phyloP scores from a whole-genome alignment of 495 filamentous ascomycete species.

The Penicillium turbatum region DNA sequence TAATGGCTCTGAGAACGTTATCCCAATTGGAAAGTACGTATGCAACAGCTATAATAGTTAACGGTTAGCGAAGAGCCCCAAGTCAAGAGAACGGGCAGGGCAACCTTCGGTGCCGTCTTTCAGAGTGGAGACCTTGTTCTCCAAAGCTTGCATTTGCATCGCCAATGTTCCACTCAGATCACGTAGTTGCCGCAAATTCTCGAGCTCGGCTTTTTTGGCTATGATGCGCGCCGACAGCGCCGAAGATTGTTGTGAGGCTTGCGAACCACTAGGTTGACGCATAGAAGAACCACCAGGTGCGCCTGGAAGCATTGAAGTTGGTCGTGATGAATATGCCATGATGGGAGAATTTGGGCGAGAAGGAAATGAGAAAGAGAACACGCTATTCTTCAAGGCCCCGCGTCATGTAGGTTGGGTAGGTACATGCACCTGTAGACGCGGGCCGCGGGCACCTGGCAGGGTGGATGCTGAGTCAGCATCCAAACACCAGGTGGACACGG shows the following conservation, averaged over 20 bases:
- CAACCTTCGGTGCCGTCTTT: conserved; percentile 90
- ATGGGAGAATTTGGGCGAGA: background rate
- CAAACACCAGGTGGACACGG: conserved; percentile 4
- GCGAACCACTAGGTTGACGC: conserved; percentile 34
- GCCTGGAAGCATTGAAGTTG: conserved; percentile 37
- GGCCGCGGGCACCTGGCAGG: no score
- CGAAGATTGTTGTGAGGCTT: conserved; percentile 65
- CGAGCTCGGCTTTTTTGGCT: conserved; percentile 90
- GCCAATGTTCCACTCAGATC: conserved; percentile 86
- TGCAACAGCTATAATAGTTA: conserved; percentile 65
- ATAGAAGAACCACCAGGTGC: conserved; percentile 27
- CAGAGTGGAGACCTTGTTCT: conserved; percentile 81
- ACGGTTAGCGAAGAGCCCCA: conserved; percentile 1
- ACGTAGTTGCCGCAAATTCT: conserved; percentile 79
- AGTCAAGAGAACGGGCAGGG: background rate
- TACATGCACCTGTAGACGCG: no score
- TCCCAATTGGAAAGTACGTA: conserved; percentile 94
- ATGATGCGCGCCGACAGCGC: conserved; percentile 80
- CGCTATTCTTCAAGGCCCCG: no score
- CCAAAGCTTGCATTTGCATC: conserved; percentile 83
- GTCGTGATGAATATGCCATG: conserved; percentile 57
- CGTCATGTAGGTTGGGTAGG: no score
- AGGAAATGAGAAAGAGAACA: background rate
- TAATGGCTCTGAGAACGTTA: conserved; percentile 87
- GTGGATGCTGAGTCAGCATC: conserved; percentile 22